Evolutionary conservation across 306 rosid species (phyloP).

Genomic region (Pueraria montana): DNA sequence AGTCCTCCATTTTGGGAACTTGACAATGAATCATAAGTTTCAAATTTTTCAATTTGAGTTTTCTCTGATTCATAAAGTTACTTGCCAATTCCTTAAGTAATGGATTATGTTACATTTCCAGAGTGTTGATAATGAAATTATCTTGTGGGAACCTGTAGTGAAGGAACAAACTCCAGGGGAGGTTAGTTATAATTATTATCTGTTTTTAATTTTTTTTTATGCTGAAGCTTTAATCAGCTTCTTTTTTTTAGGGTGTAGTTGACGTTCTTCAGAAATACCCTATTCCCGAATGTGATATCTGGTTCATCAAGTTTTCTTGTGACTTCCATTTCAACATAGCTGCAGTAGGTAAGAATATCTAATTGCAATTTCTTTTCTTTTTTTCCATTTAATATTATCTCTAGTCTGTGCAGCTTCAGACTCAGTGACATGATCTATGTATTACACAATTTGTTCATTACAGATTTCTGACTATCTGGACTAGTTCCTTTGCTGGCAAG

Average conservation of each 20-base stretch:
- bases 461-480: neutral
- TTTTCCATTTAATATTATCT: neutral
- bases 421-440: neutral
- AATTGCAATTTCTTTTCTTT: neutral
- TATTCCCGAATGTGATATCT: slow-evolving; percentile 93
- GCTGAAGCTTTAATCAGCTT: slow-evolving; percentile 1
- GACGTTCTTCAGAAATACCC: slow-evolving; percentile 98
- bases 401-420: slow-evolving; percentile 1
- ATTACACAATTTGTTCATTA: neutral
- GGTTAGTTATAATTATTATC: slow-evolving; percentile 68
- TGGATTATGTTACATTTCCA: slow-evolving; percentile 48
- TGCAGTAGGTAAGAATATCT: slow-evolving; percentile 73
- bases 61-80: slow-evolving; percentile 13
- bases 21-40: slow-evolving; percentile 9
- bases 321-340: slow-evolving; percentile 84
- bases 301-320: slow-evolving; percentile 97
- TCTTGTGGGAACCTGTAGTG: slow-evolving; percentile 95
- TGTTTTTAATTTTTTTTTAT: slow-evolving; percentile 13
- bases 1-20: slow-evolving; percentile 29
- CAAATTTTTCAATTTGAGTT: neutral
- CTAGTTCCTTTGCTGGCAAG: slow-evolving; percentile 13
- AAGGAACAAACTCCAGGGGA: slow-evolving; percentile 98
- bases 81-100: slow-evolving; percentile 34
- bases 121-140: slow-evolving; percentile 97
- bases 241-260: slow-evolving; percentile 69